Evolutionary conservation across 768 basidiomycete species (phyloP), one percentile per base, ranked within the genome.

Genomic region (Harrya chromipes): DNA sequence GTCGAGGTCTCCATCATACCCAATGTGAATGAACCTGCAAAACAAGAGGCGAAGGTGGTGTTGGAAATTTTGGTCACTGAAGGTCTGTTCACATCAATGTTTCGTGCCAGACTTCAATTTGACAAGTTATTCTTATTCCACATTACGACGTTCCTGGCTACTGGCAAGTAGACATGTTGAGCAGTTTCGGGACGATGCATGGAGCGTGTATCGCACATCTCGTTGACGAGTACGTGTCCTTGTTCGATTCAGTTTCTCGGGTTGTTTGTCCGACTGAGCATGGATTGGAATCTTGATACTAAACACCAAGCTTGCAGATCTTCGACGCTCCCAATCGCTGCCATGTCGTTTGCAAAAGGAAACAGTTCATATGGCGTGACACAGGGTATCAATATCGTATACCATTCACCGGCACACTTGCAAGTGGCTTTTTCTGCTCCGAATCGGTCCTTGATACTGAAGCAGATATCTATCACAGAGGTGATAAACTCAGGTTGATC

Each of bases 351-450:
- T 12, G 64, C 66, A 1, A 61, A 69, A 16, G 69, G 71, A 8
- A 65, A 17, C 12, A 60, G 60, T 6, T 52, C 57, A 10, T 47
- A 66, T 1, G 73, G 73, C 8, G 74, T 79, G 21, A 78, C 78
- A 1, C 74, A 74, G 45, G 69, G 59, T 3, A 74, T 81, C 55
- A 72, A 79, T 46, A 63, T 68, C 2, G 53, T 72, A n/a, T 80
- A 73, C 52, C 76, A 81, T 55, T 64, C 71, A 4, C 66, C 71
- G 1, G 77, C 73, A 1, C 49, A 60, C 17, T 46, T 66, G 80
- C 72, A 55, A 39, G 73, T 66, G 6, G 4, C 47, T 29, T 24
- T 8, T 36, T 46, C 4, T 20, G 19, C 14, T 34, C 12, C 19
- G 13, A 10, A 19, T 9, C 4, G 35, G 12, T 19, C 4, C 2